Evolutionary conservation across 2,329 filamentous ascomycete genomes (phyloP).

Genomic region (Apiospora rasikravindrae): DNA sequence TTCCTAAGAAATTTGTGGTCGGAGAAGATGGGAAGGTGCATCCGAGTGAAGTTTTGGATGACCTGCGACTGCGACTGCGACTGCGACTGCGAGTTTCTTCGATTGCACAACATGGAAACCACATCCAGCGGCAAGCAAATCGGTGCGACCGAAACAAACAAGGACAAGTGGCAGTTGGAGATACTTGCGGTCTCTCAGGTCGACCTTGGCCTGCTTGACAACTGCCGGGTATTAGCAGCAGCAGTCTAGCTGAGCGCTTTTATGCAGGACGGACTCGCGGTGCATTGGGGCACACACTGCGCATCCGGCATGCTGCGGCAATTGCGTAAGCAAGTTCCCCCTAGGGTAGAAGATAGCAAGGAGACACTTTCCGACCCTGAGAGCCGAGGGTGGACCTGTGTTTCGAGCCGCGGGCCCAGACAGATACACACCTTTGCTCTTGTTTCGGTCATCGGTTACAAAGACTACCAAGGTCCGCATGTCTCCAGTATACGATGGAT

Average conservation of each 20-base stretch:
- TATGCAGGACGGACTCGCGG: neutral
- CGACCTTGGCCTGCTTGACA: neutral
- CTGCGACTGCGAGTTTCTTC: neutral
- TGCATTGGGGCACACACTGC: neutral
- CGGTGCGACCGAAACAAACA: too few relatives aligned
- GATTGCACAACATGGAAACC: neutral
- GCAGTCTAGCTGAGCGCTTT: neutral
- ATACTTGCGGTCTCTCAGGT: neutral
- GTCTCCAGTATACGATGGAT: neutral
- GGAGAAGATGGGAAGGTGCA: neutral
- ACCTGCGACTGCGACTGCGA: neutral
- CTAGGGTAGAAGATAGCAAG: neutral
- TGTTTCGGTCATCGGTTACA: neutral
- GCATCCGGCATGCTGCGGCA: neutral
- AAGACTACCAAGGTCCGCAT: neutral
- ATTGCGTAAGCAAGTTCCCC: neutral
- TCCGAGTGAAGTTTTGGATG: neutral
- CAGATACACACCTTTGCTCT: neutral
- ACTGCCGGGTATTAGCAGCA: neutral
- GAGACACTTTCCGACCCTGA: neutral
- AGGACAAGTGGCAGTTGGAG: neutral
- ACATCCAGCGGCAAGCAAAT: neutral
- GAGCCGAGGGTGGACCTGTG: neutral
- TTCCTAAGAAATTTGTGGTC: neutral
- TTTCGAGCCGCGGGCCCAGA: neutral